Percentiles rank a stretch among this genome's conserved stretches.
Evolutionary conservation across 2,329 filamentous ascomycete genomes (phyloP).

Genomic region (Nothopassalora personata): DNA sequence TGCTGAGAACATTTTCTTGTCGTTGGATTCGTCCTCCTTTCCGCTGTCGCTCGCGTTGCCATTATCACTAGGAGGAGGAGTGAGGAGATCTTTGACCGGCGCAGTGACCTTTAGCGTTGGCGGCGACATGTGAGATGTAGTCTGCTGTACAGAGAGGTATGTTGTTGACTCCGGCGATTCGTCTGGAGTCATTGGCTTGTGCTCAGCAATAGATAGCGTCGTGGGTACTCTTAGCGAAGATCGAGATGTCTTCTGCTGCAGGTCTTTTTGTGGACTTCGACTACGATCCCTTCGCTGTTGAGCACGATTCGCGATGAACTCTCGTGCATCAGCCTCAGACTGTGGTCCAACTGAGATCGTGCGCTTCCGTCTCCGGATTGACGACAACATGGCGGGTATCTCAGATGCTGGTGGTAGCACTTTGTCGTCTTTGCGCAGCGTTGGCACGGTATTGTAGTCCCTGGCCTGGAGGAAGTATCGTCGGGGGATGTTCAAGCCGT

Average conservation of each 20-base stretch:
- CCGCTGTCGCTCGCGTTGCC: conserved; percentile 27
- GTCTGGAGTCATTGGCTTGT: conserved; percentile 11
- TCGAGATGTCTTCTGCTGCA: conserved; percentile 7
- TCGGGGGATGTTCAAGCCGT: conserved; percentile 73
- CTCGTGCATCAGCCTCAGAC: conserved; percentile 92
- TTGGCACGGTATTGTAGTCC: conserved; percentile 79
- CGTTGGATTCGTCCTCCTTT: conserved; percentile 34
- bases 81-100: conserved; percentile 32
- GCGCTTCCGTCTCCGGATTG: conserved; percentile 72
- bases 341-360: conserved; percentile 89
- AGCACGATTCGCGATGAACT: conserved; percentile 87
- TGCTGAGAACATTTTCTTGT: conserved; percentile 70
- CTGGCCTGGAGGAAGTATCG: conserved; percentile 85
- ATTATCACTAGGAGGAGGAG: conserved; percentile 30
- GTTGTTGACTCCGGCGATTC: conserved; percentile 9
- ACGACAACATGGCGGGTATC: conserved; percentile 73
- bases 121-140: conserved; percentile 22
- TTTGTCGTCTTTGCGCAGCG: conserved; percentile 71
- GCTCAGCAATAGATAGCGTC: not conserved
- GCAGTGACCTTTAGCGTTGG: conserved; percentile 30
- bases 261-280: conserved; percentile 4
- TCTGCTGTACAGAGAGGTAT: conserved; percentile 12
- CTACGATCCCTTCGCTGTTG: conserved; percentile 52
- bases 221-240: conserved; percentile 5
- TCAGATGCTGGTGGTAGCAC: conserved; percentile 86